Conservation (phyloP, 78 protist genomes). For the Goniomonas avonlea region DNA sequence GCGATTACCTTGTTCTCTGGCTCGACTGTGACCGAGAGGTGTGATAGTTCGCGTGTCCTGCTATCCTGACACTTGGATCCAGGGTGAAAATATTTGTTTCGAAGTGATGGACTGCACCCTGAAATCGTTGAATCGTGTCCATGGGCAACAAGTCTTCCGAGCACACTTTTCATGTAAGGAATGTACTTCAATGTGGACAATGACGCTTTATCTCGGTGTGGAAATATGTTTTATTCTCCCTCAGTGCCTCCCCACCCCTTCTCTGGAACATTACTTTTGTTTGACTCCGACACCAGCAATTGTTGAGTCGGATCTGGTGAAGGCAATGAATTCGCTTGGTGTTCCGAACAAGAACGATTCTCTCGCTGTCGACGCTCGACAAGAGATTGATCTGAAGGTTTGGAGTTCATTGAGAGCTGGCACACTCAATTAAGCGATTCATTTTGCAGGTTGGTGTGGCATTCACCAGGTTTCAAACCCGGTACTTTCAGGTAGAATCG, state of each 20-base stretch:
- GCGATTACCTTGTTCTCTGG: conserved; percentile 51
- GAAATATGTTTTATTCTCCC: too few relatives aligned
- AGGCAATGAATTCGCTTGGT: not conserved
- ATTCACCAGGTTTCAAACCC: conserved; percentile 40
- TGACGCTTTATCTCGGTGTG: too few relatives aligned
- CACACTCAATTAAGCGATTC: not conserved
- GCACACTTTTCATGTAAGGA: conserved; percentile 58
- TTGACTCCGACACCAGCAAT: too few relatives aligned
- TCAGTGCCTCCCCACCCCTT: too few relatives aligned
- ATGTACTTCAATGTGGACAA: too few relatives aligned
- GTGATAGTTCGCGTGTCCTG: too few relatives aligned
- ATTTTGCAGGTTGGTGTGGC: not conserved
- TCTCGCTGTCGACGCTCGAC: conserved; percentile 56
- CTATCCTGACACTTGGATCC: too few relatives aligned
- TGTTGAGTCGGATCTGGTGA: too few relatives aligned
- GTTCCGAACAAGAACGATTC: conserved; percentile 45
- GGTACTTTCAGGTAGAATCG: not conserved
- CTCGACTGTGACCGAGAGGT: conserved; percentile 76
- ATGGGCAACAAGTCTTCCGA: conserved; percentile 1
- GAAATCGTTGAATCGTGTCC: not conserved
- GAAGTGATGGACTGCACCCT: conserved; percentile 40
- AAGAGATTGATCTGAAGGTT: conserved; percentile 37
- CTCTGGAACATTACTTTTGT: too few relatives aligned
- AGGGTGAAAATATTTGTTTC: conserved; percentile 80
- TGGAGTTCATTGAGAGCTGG: conserved; percentile 45